Evolutionary conservation across 202 grass and related monocot species (phyloP), one percentile per base, ranked within the genome.

Genomic region (Schoenoplectus tabernaemontani): DNA sequence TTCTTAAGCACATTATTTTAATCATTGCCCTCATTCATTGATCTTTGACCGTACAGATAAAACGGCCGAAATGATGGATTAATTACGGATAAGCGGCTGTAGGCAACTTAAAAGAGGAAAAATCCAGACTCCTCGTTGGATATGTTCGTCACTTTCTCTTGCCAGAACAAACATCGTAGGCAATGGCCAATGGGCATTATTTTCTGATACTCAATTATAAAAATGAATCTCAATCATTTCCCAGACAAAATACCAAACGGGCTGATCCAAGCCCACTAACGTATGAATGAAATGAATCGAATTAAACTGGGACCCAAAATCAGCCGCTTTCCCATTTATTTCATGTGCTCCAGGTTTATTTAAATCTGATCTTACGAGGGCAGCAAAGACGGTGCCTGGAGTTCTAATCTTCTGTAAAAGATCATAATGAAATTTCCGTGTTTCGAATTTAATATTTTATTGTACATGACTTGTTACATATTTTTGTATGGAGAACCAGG

Each of bases 81-180:
- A 74, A 74, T 48, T 7, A 56, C 43, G 4, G 15, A 4, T 9
- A 34, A n/a, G n/a, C n/a, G 10, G 48, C 17, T 16, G 48, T 51
- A 51, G 17, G 17, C 48, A 76, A 76, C 2, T 8, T 75, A 77
- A 37, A 63, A 64, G 9, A 42, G 8, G 22, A 24, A 26, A 68
- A 43, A 53, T 57, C 13, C 73, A 77, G 17, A 38, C 15, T 78
- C 75, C 10, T 78, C 3, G 75, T 60, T 78, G 75, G 51, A 59
- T 78, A n/a, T 60, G 50, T 43, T 78, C 28, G 75, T 38, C 75
- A 23, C n/a, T 28, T 78, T 42, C 50, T 60, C 22, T 60, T 58
- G 75, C 17, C 75, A 60, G 75, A 42, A 43, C 54, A 76, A 57
- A 24, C 23, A 76, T n/a, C n/a, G n/a, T n/a, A n/a, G n/a, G n/a